Evolutionary conservation across 2,329 filamentous ascomycete species (phyloP), one percentile per base, ranked within the genome.

Genomic region (Phoma sp.): DNA sequence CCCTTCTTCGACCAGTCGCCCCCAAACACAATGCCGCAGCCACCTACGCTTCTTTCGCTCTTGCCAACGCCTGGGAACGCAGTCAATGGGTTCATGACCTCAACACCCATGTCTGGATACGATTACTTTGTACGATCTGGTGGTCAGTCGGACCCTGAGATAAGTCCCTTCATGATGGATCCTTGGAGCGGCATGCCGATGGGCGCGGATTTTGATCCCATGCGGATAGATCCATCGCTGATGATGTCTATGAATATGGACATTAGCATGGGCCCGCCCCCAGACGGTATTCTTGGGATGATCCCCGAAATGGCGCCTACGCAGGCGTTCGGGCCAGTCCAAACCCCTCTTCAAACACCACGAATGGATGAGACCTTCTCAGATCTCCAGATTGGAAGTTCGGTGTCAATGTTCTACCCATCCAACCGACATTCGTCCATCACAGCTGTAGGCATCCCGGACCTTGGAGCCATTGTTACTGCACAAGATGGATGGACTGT

Each of bases 401-500:
- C 77, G 6, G 73, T 74, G 5, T 68, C 75, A 4, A 72, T 76
- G 65, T 77, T 77, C 54, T 75, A 77, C 21, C 64, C 71, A 5
- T 73, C 74, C 10, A 69, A 68, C 40, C 66, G 77, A 28, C 77
- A 80, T 14, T 67, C 67, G 28, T 80, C 78, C 0, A 76, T 76
- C 20, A 68, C 60, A 23, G 73, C 74, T 37, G 59, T 66, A 10
- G 68, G 72, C 5, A 65, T 73, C 38, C 71, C 73, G 9, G 80
- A 82, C 52, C 74, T 80, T 36, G 76, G 77, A 34, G 78, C 79
- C 5, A 79, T 82, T 39, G 72, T 81, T 34, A 75, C 78, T 17
- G 80, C 80, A 23, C 80, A 81, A 51, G 80, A 83, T 55, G 77
- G 76, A 6, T 83, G 81, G 81, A 79, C 77, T 4, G 79, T 78